Evolutionary conservation across 306 rosid genomes (phyloP).

Genomic region (Dalbergia oliveri): DNA sequence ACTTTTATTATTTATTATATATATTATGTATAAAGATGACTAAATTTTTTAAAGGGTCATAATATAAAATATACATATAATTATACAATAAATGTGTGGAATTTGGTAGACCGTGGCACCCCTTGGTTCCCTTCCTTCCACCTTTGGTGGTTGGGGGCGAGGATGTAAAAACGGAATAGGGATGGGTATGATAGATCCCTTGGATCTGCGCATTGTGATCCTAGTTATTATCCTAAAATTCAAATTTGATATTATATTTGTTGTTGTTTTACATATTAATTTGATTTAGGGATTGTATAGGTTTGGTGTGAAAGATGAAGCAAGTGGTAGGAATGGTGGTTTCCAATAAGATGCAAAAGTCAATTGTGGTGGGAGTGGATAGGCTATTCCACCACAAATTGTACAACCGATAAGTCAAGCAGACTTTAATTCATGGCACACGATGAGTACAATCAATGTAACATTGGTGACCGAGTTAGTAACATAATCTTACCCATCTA

Average conservation of each 20-base stretch:
- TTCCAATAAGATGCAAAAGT: constrained; percentile 96
- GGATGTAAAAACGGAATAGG: no score
- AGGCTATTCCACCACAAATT: no score
- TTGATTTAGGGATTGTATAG: constrained; percentile 39
- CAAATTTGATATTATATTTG: not conserved
- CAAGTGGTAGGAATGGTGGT: constrained; percentile 87
- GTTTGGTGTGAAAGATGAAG: constrained; percentile 68
- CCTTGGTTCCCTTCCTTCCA: no score
- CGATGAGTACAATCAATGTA: constrained; percentile 71
- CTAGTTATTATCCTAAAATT: not conserved
- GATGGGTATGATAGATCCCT: not conserved
- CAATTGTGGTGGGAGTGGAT: constrained; percentile 92
- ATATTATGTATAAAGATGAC: no score
- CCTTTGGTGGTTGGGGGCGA: no score
- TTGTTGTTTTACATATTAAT: constrained; percentile 12
- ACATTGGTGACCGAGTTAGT: constrained; percentile 81
- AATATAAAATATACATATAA: no score
- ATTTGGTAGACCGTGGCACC: no score
- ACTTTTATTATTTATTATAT: no score
- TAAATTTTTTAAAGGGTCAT: no score
- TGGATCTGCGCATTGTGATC: not conserved
- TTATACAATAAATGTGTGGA: no score
- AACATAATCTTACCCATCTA: not conserved
- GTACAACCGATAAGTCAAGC: constrained; percentile 84
- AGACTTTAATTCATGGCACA: constrained; percentile 95